Percentiles rank a stretch among this genome's conserved stretches.
Evolutionary conservation across 352 stramenopile species (phyloP).

Genomic region (Peronospora tabacina): DNA sequence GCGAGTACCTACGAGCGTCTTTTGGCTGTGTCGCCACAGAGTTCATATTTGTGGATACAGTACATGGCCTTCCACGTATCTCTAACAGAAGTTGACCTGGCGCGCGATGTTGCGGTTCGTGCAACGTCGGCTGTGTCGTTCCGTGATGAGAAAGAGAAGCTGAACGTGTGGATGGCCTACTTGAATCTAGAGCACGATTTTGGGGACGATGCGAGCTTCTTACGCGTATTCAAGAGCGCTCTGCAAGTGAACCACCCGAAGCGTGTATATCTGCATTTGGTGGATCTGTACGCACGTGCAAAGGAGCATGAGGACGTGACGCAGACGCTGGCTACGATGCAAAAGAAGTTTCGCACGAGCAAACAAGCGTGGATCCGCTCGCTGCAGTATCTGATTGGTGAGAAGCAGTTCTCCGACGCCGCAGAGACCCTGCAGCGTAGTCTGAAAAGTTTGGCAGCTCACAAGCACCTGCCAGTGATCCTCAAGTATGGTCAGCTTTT

Average conservation of each 20-base stretch:
- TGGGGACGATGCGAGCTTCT: conserved; percentile 85
- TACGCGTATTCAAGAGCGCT: conserved; percentile 88
- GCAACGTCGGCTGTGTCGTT: conserved; percentile 93
- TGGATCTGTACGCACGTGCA: conserved; percentile 86
- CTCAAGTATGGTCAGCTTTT: conserved; percentile 94
- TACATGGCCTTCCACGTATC: conserved; percentile 98
- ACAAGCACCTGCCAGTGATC: conserved; percentile 94
- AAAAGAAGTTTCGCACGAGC: conserved; percentile 90
- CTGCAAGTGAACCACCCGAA: conserved; percentile 93
- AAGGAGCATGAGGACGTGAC: conserved; percentile 61
- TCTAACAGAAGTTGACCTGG: conserved; percentile 89
- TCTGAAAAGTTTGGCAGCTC: conserved; percentile 85
- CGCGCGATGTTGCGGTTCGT: conserved; percentile 88
- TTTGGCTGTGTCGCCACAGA: conserved; percentile 90
- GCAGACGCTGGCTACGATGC: conserved; percentile 74
- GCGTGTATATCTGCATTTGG: conserved; percentile 91
- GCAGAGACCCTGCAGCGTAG: conserved; percentile 88
- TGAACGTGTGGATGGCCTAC: conserved; percentile 95
- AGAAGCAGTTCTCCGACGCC: conserved; percentile 60
- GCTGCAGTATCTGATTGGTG: conserved; percentile 81
- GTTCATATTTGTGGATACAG: conserved; percentile 94
- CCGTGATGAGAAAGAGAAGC: conserved; percentile 93
- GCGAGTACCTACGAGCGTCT: conserved; percentile 93
- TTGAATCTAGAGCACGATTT: conserved; percentile 96
- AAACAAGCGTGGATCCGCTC: conserved; percentile 86